These are phyloP conservation scores for Ophiostoma quercus DNA, from an alignment of 2,329 filamentous ascomycete species.

Conservation along the genomic window DNA sequence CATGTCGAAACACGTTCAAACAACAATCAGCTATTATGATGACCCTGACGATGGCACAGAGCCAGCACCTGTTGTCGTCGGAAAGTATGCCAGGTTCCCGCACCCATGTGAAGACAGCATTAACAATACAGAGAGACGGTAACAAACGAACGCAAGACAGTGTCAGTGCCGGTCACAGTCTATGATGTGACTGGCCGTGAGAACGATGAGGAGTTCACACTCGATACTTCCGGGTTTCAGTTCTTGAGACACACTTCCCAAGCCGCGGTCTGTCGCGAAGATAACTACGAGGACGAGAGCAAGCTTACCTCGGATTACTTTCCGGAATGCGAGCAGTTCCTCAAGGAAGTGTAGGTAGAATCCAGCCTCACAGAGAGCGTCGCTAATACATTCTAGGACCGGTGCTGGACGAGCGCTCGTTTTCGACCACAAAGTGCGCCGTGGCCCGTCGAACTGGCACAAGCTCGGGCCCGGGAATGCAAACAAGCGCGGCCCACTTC, in stretches of 20 bases:
- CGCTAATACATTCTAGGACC: background rate
- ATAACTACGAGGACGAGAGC: background rate
- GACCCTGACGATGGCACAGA: conserved; percentile 1
- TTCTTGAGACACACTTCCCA: background rate
- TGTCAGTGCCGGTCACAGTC: background rate
- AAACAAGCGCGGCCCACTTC: conserved; percentile 49
- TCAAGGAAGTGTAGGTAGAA: background rate
- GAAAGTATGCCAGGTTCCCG: background rate
- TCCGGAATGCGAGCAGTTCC: background rate
- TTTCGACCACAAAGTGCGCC: conserved; percentile 65
- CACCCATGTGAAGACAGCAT: background rate
- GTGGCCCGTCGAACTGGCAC: conserved; percentile 52
- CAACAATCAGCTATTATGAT: background rate
- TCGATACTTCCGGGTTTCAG: background rate
- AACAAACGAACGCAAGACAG: background rate
- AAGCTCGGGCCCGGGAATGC: conserved; percentile 60
- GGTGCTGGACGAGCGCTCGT: conserved; percentile 39
- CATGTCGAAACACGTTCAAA: background rate
- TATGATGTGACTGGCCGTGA: background rate
- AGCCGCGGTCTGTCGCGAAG: background rate
- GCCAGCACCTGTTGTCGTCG: background rate
- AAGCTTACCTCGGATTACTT: background rate
- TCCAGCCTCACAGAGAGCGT: background rate
- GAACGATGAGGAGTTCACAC: background rate
- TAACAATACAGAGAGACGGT: background rate